Conservation (phyloP, 1,284 basidiomycete genomes). For the Schizophyllum amplum region DNA sequence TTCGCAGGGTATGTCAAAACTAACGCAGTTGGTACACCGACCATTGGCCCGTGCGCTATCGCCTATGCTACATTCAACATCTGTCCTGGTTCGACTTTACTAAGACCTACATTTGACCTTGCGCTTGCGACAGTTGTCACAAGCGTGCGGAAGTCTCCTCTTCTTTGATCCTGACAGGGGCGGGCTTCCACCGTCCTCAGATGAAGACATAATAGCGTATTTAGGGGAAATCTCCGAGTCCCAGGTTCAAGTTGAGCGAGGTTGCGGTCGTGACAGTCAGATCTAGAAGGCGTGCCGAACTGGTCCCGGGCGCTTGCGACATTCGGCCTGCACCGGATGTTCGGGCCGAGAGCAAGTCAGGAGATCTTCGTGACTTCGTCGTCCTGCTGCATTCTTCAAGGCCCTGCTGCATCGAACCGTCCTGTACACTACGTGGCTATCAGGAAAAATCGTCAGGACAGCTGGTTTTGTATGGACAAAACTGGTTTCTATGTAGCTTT, state of each 20-base stretch:
- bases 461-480: too few relatives aligned
- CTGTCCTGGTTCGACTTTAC: not conserved
- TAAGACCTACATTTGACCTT: slow-evolving; percentile 27
- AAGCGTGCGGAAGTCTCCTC: slow-evolving; percentile 25
- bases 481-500: too few relatives aligned
- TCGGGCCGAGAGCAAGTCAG: not conserved
- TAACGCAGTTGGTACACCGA: slow-evolving; percentile 58
- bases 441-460: too few relatives aligned
- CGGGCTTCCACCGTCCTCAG: not conserved
- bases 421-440: too few relatives aligned
- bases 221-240: too few relatives aligned
- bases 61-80: slow-evolving; percentile 21
- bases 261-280: too few relatives aligned
- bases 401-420: too few relatives aligned
- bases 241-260: too few relatives aligned
- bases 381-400: too few relatives aligned
- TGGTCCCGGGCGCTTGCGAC: not conserved
- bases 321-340: not conserved
- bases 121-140: slow-evolving; percentile 27
- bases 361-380: too few relatives aligned
- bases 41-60: slow-evolving; percentile 45
- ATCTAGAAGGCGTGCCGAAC: too few relatives aligned
- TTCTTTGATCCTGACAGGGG: slow-evolving; percentile 11
- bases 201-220: not conserved
- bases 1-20: slow-evolving; percentile 56